Evolutionary conservation across 148 eudicot genomes (phyloP), one percentile per base, ranked within the genome.

Genomic region (Nepenthes mirabilis): DNA sequence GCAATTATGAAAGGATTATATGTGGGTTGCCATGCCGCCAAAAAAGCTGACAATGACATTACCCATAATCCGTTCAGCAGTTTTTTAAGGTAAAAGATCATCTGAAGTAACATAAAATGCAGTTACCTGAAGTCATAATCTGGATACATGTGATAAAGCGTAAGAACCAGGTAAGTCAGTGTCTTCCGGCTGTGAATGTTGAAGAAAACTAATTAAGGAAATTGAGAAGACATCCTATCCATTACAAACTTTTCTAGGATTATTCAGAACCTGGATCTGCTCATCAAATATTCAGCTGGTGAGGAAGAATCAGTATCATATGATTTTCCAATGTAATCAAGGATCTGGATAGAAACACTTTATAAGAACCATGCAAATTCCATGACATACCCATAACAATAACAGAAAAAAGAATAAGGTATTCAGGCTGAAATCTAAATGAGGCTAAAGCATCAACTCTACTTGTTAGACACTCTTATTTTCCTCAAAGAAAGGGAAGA

Each of bases 21-120:
- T 80, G 87, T 52, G 91, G 98, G 98, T 83, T 88, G 96, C 82
- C 91, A 86, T 69, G 85, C 70, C 98, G 98, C 98, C 84, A 69
- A 74, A 56, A 73, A 82, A 93, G 98, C 98, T 93, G 98, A 88
- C 91, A 74, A 68, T 82, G 87, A 74, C 98, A 93, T 86, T 93
- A 86, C 98, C 98, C 98, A 86, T 93, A 88, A 88, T 65, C 95
- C 91, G 74, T 53, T 70, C 49, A 68, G 50, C 59, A 23, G 58
- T n/a, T 56, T 50, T 47, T 3, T 54, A 8, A 51, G 35, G 37
- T 36, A 47, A 34, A 56, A 49, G 12, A n/a, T 52, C 55, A 43
- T 9, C 10, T 54, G 8, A 2, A n/a, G 45, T 56, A 63, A 52
- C 53, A 43, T 55, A 57, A 65, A 57, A 65, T 62, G 68, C 73